phyloP scores from a whole-genome alignment of 257 asterid genomes.

The Rauvolfia tetraphylla region DNA sequence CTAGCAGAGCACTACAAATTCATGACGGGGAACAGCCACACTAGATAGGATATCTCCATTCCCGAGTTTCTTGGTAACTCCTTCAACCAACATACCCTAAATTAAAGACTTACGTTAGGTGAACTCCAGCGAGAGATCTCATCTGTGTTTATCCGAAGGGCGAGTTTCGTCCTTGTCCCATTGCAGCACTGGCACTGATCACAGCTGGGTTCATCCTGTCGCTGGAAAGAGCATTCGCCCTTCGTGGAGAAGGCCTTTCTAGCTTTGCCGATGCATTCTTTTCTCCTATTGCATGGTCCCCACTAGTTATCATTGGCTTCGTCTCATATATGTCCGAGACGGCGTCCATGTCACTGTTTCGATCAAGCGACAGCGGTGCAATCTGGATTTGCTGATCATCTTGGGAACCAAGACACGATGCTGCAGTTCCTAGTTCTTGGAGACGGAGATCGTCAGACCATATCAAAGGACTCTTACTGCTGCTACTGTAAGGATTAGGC shows the following conservation, averaged over 20 bases:
- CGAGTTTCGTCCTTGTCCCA: conserved; percentile 47
- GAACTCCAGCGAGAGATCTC: neutral
- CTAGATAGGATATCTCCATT: neutral
- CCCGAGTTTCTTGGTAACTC: neutral
- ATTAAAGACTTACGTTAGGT: neutral
- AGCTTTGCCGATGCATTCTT: conserved; percentile 24
- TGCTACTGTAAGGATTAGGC: conserved; percentile 45
- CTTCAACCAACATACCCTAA: neutral
- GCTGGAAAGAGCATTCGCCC: conserved; percentile 20
- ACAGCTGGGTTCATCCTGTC: conserved; percentile 27
- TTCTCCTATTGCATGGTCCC: neutral
- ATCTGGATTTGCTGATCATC: conserved; percentile 28
- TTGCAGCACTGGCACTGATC: conserved; percentile 36
- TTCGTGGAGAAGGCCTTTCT: conserved; percentile 49
- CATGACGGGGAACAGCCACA: neutral
- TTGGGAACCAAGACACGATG: conserved; percentile 30
- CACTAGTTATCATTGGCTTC: conserved; percentile 32
- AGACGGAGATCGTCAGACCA: conserved; percentile 69
- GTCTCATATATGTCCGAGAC: conserved; percentile 51
- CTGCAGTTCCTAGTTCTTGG: conserved; percentile 49
- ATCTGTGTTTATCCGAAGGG: conserved; percentile 41
- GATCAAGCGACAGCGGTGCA: conserved; percentile 36
- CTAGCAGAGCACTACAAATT: too few relatives aligned
- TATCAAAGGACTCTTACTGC: conserved; percentile 51
- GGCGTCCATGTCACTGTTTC: conserved; percentile 37